These are phyloP conservation scores for Chrysanthemum lavandulifolium DNA, from an alignment of 129 eudicot genomes.

Conservation along the genomic window DNA sequence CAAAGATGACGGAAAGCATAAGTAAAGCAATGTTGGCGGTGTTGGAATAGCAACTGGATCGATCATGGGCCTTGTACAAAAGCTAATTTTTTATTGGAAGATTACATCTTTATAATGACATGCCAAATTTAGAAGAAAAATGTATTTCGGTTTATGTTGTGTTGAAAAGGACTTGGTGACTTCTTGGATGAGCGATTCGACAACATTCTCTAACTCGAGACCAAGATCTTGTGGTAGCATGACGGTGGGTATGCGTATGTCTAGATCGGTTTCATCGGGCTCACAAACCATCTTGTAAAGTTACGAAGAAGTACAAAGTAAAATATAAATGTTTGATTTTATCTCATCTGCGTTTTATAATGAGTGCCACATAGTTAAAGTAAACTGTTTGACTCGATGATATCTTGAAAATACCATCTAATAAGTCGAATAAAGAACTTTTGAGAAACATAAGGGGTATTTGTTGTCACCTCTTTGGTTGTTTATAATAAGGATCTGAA, in stretches of 20 bases:
- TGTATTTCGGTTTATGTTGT: too few species aligned
- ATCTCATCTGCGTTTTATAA: background rate
- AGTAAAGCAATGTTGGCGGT: conserved; percentile 75
- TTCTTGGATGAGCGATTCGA: conserved; percentile 61
- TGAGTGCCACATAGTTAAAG: background rate
- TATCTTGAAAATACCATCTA: background rate
- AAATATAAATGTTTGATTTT: conserved; percentile 2
- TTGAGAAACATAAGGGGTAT: conserved; percentile 1
- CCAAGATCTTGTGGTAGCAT: conserved; percentile 93
- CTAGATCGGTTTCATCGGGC: conserved; percentile 88
- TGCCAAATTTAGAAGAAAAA: too few species aligned
- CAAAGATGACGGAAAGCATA: conserved; percentile 82
- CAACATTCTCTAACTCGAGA: conserved; percentile 62
- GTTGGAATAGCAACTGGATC: conserved; percentile 76
- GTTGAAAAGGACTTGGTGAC: conserved; percentile 39
- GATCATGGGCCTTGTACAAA: conserved; percentile 53
- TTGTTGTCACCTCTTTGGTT: conserved; percentile 58
- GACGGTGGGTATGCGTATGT: conserved; percentile 74
- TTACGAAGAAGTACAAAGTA: conserved; percentile 38
- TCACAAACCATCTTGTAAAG: conserved; percentile 96
- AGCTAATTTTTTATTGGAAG: too few species aligned
- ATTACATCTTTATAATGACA: too few species aligned
- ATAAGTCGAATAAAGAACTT: background rate
- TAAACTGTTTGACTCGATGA: background rate
- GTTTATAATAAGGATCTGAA: conserved; percentile 81